These are phyloP conservation scores for Xerophyta viscosa DNA, from an alignment of 106 monocot species.

Conservation along the genomic window DNA sequence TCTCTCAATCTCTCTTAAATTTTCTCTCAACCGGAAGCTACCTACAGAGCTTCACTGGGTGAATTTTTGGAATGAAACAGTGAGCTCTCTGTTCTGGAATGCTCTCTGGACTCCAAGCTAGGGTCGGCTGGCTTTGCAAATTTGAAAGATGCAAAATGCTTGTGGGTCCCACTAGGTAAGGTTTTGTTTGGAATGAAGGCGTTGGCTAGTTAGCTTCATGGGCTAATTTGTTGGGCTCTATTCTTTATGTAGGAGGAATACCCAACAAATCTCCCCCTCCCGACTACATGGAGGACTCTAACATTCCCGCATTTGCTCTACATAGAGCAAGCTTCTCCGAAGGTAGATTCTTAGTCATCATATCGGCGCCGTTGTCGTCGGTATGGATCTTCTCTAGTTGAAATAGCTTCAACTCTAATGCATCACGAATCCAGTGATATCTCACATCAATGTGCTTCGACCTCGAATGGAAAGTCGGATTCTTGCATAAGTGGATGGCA, in stretches of 20 bases:
- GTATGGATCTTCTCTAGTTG: neutral
- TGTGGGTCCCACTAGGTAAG: too few relatives aligned
- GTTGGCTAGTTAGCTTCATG: too few relatives aligned
- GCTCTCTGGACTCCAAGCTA: too few relatives aligned
- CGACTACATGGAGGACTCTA: neutral
- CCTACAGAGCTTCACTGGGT: too few relatives aligned
- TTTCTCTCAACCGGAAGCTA: too few relatives aligned
- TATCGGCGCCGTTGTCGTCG: neutral
- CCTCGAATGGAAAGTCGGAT: neutral
- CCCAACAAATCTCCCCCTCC: neutral
- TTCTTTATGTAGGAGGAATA: neutral
- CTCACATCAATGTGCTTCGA: neutral
- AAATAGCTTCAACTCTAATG: neutral
- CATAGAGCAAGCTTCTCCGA: neutral
- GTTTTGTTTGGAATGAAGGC: too few relatives aligned
- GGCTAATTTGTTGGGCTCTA: too few relatives aligned
- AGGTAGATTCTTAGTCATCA: neutral
- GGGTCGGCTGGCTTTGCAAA: too few relatives aligned
- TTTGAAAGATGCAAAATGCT: too few relatives aligned
- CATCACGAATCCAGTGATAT: constrained; percentile 1
- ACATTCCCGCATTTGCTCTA: neutral
- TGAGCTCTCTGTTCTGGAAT: too few relatives aligned
- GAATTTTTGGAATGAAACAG: too few relatives aligned
- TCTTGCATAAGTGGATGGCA: neutral
- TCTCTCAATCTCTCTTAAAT: too few relatives aligned